Evolutionary conservation across 2,329 filamentous ascomycete species (phyloP), one percentile per base, ranked within the genome.

Genomic region (Xylaria hypoxylon): DNA sequence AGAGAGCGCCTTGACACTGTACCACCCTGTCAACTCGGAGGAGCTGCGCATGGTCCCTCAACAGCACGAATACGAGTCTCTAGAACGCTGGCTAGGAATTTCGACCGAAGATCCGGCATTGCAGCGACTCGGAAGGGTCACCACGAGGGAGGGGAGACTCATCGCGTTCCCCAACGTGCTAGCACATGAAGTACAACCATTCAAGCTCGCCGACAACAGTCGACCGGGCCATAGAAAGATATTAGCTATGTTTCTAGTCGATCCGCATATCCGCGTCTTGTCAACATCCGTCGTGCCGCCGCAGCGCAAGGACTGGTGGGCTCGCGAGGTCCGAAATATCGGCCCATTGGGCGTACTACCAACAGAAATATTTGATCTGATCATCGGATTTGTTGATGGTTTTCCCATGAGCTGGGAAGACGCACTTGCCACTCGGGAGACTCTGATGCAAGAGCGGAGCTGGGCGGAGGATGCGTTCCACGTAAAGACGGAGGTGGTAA

Each of bases 171-270:
- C 87, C 1, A 90, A 85, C 72, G 70, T 80, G 2, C 78, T 75
- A 5, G 86, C 89, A 72, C 82, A 89, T 72, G 74, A 80, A 55
- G 82, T 88, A 17, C 74, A 81, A 47, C 74, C 83, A 1, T 87
- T 89, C 76, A 68, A 77, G 15, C 79, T 88, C 10, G 72, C 73
- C 31, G 84, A 90, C 67, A 72, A 72, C 0, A 82, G 81, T 0
- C 83, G 81, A 62, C 81, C 85, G 0, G 87, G 87, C 2, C 84
- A 89, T 71, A 79, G 85, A 15, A 84, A 85, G 69, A 84, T 89
- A 61, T 76, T 90, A 0, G 84, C 84, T 0, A 78, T 90, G 44
- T 90, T 85, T 73, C 80, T 90, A 1, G 83, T 90, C 2, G 87
- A 90, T 69, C 87, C 87, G 0, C 72, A 82, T 33, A 71, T 77